Percentiles rank a stretch among this genome's conserved stretches.
These are phyloP conservation scores for Ascosphaera aggregata DNA, from an alignment of 2,329 filamentous ascomycete species.

Conservation along the genomic window DNA sequence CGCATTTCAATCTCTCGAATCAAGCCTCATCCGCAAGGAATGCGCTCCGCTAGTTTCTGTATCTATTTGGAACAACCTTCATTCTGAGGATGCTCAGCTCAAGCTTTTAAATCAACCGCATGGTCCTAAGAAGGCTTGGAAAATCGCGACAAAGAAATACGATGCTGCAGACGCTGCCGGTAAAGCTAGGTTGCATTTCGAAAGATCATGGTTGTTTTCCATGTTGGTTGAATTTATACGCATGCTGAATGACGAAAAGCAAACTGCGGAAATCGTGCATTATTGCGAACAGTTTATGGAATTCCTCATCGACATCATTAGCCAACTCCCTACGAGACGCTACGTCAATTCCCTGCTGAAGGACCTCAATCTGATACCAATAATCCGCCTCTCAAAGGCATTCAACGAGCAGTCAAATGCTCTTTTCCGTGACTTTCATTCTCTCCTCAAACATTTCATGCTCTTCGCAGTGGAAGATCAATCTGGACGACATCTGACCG, in stretches of 20 bases:
- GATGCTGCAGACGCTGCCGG: conserved; percentile 61
- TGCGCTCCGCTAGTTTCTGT: conserved; percentile 90
- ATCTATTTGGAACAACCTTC: conserved; percentile 83
- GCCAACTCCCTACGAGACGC: conserved; percentile 76
- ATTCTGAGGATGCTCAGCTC: conserved; percentile 52
- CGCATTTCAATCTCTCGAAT: conserved; percentile 86
- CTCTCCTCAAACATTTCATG: conserved; percentile 66
- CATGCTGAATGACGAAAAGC: conserved; percentile 34
- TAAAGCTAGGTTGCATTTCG: conserved; percentile 65
- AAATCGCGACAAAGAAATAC: conserved; percentile 62
- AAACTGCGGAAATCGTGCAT: conserved; percentile 34
- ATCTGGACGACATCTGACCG: conserved; percentile 51
- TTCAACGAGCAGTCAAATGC: conserved; percentile 52
- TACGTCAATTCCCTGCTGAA: conserved; percentile 78
- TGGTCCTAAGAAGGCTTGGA: conserved; percentile 77
- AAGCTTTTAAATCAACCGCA: conserved; percentile 44
- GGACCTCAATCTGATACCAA: conserved; percentile 62
- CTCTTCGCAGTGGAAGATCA: conserved; percentile 83
- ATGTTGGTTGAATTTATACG: conserved; percentile 63
- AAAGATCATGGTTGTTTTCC: conserved; percentile 81
- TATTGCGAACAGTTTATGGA: conserved; percentile 93
- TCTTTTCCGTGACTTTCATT: conserved; percentile 57
- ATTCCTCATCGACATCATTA: conserved; percentile 72
- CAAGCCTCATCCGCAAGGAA: conserved; percentile 72
- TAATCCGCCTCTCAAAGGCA: conserved; percentile 54